Evolutionary conservation across 169 alveolate genomes (phyloP), one percentile per base, ranked within the genome.

Genomic region (Babesia sp.): DNA sequence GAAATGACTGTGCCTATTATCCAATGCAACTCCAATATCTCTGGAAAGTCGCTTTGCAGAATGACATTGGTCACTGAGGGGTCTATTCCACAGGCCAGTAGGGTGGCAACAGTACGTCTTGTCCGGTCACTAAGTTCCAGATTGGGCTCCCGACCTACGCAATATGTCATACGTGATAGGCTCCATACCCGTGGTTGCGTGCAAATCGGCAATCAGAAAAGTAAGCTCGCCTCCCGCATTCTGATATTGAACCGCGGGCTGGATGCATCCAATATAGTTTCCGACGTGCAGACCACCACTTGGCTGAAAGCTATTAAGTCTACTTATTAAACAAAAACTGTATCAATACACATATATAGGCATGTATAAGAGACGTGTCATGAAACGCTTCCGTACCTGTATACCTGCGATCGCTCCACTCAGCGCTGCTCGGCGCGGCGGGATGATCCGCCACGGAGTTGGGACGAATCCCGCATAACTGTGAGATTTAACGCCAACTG

Each of bases 201-300:
- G 88, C 53, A 67, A 31, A 33, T 80, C 83, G 29, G 88, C 88
- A 20, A 80, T 36, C 88, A 80, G 46, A 31, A 80, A 34, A 9
- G 22, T 42, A 12, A 80, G 63, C 18, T 70, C 73, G 31, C 51
- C 66, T 31, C 60, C 34, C 6, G 26, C 55, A n/a, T 36, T 12
- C 37, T 80, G 88, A 56, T 69, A 69, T 24, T 54, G 54, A 37
- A 80, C 63, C 24, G 78, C 69, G 8, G 88, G 88, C 39, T 71
- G 41, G 31, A 80, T 71, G 69, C 88, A 80, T 6, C 88, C 88
- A 51, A 80, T 60, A 66, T 80, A 80, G 54, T 80, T 80, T 11
- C 88, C 88, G 31, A 80, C 60, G 58, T 80, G 88, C 48, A 80
- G 67, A 22, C 71, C 73, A n/a, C 88, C 88, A 36, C 61, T 57